Evolutionary conservation across 2,329 filamentous ascomycete genomes (phyloP).

Genomic region (Trichoderma citrinoviride): DNA sequence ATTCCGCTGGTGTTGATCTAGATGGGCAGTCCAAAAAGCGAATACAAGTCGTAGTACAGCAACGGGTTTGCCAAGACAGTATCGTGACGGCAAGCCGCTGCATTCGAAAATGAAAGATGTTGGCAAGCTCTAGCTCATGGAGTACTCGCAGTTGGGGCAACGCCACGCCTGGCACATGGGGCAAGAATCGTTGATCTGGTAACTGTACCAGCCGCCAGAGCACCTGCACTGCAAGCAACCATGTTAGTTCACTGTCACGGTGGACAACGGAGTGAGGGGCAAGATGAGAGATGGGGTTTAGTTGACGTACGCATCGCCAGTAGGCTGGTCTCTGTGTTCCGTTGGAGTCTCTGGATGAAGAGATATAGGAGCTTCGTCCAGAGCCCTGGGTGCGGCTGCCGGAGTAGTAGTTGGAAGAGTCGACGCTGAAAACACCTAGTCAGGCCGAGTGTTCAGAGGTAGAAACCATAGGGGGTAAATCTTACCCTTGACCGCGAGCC

Average conservation of each 20-base stretch:
- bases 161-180: constrained; percentile 26
- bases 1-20: neutral
- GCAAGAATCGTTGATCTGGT: constrained; percentile 24
- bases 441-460: neutral
- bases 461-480: neutral
- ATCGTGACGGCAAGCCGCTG: neutral
- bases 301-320: constrained; percentile 25
- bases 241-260: constrained; percentile 1
- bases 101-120: neutral
- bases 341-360: neutral
- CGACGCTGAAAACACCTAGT: neutral
- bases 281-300: neutral
- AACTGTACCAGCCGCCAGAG: constrained; percentile 26
- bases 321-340: neutral
- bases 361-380: neutral
- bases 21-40: neutral
- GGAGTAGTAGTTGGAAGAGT: neutral
- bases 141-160: constrained; percentile 27
- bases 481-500: constrained; percentile 1
- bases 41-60: neutral
- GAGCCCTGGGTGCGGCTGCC: neutral
- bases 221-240: constrained; percentile 24
- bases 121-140: constrained; percentile 5
- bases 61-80: neutral
- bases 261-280: too few species aligned